Base-by-base conservation (phyloP, 2,329 filamentous ascomycete genomes). In the Cercospora sojina region DNA sequence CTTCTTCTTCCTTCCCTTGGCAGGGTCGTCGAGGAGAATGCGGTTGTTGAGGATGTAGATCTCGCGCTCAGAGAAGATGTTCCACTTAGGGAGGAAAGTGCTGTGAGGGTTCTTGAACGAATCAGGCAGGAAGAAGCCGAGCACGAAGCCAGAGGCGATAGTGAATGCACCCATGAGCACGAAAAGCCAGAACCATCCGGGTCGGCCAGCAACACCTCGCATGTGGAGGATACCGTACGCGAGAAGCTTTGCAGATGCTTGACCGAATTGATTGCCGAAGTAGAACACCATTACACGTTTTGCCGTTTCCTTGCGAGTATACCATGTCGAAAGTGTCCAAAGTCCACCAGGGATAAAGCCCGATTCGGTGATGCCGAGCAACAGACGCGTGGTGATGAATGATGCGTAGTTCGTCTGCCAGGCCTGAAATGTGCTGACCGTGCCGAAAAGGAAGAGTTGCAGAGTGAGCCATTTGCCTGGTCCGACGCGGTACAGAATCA, bases 261-360 rank as follows among this genome's bases (percentile, higher is more conserved):
- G 75, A 0, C 80, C 81, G 13, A 79, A 70, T 67, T 80, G 78
- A 57, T 82, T 83, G 1, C 82, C 81, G 18, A 83, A 76, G 62
- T 82, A 83, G 69, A 80, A 83, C 10, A 75, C 76, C 10, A 80
- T 78, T 61, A 83, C 81, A 1, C 82, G 74, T 70, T 81, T 83
- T 58, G 79, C 81, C 0, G 79, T 83, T 66, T 84, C 82, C 7
- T 77, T 75, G 3, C 77, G 77, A 29, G 81, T 84, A 64, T 84
- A 84, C 81, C 81, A 84, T 1, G 79, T 76, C 0, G 81, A 83
- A 1, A 84, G 78, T 0, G 82, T 83, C 73, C 79, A 84, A 1
- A 84, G 73, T 6, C 80, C 80, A 47, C 80, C 82, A 2, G 82
- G 82, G 55, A 83, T 83, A 65, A 83, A 82, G 1, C 81, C 81